A percentile compares a stretch with the other conserved stretches of the same genome.
These are phyloP conservation scores for Paramecium primaurelia DNA, from an alignment of 73 alveolate genomes.

Conservation along the genomic window DNA sequence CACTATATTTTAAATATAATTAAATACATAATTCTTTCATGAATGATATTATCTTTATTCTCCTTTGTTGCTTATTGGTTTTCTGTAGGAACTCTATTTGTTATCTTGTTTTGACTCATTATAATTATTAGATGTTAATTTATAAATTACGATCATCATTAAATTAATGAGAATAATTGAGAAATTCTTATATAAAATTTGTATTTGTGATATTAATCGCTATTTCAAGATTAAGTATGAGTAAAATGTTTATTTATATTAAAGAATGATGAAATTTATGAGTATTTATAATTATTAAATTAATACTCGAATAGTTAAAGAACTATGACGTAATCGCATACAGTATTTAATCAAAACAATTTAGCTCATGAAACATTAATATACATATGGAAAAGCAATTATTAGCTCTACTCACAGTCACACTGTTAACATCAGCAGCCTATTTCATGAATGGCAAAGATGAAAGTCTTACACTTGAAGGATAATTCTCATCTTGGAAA, in stretches of 20 bases:
- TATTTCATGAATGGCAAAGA: background rate
- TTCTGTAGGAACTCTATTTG: background rate
- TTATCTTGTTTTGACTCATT: background rate
- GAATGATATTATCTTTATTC: background rate
- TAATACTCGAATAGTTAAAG: background rate
- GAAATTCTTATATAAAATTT: background rate
- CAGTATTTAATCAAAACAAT: background rate
- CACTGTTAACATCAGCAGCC: background rate
- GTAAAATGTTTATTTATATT: background rate
- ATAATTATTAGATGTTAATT: background rate
- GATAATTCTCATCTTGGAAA: background rate
- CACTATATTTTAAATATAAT: background rate
- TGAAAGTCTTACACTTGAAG: background rate
- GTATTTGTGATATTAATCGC: background rate
- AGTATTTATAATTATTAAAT: background rate
- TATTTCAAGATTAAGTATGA: background rate
- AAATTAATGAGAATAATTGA: background rate
- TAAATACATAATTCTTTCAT: background rate
- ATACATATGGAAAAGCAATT: background rate
- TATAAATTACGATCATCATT: background rate
- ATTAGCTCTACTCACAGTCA: background rate
- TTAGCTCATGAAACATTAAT: background rate
- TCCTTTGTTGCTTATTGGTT: background rate
- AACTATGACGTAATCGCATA: background rate
- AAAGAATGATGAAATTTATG: background rate